Percentiles rank a stretch among this genome's conserved stretches.
Conservation (phyloP, 164 flowering plant genomes). For the Nymphaea thermarum region DNA sequence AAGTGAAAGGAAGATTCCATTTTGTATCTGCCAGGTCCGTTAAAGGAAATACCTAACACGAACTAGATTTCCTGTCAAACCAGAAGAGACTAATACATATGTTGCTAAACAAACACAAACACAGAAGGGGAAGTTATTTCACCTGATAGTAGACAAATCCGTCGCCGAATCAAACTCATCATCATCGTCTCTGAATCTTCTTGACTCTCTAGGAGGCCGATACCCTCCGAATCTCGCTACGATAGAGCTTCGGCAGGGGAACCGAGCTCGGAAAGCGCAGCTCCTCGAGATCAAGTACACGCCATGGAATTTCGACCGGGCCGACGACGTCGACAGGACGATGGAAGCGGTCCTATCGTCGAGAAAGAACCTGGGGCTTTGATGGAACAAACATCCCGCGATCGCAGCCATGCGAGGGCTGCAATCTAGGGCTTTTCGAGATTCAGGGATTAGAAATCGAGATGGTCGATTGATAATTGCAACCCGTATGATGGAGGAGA, state of each 20-base stretch:
- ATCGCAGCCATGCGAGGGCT: not conserved
- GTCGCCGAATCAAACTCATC: not conserved
- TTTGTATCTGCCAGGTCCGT: too few species aligned
- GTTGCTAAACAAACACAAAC: too few species aligned
- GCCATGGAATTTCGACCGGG: not conserved
- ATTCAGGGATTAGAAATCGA: not conserved
- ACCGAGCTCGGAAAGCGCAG: not conserved
- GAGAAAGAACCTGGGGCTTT: not conserved
- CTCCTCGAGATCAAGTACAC: not conserved
- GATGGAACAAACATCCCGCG: not conserved
- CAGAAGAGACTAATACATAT: too few species aligned
- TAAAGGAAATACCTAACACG: too few species aligned
- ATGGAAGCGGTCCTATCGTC: not conserved
- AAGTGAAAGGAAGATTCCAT: too few species aligned
- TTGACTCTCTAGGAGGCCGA: not conserved
- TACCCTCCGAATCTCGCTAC: not conserved
- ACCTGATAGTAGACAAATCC: not conserved
- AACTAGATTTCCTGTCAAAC: too few species aligned
- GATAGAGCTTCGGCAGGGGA: not conserved
- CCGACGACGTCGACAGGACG: not conserved
- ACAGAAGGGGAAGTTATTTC: not conserved
- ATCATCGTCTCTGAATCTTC: not conserved
- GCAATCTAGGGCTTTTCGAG: not conserved
- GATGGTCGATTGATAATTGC: not conserved
- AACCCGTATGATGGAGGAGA: not conserved